phyloP scores from a whole-genome alignment of 2,329 filamentous ascomycete genomes.

The Stylonectria norvegica region DNA sequence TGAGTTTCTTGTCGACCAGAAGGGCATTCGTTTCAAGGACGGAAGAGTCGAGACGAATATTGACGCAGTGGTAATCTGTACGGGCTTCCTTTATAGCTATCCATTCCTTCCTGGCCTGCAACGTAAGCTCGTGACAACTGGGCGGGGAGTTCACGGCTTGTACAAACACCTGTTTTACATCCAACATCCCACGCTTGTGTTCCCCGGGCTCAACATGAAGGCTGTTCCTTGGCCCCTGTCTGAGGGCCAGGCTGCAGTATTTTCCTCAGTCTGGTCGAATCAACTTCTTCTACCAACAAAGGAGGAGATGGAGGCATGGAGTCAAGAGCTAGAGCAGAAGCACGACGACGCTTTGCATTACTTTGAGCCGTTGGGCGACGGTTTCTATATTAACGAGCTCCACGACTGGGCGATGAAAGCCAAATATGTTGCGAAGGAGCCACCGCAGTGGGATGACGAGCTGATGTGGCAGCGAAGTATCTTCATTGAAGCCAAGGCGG shows the following conservation, averaged over 20 bases:
- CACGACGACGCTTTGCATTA: slow-evolving; percentile 28
- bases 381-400: slow-evolving; percentile 65
- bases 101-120: slow-evolving; percentile 60
- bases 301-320: slow-evolving; percentile 68
- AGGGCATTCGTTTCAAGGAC: slow-evolving; percentile 64
- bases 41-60: slow-evolving; percentile 63
- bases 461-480: slow-evolving; percentile 69
- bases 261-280: slow-evolving; percentile 75
- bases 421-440: slow-evolving; percentile 57
- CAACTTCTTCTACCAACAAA: slow-evolving; percentile 60
- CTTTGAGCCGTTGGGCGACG: slow-evolving; percentile 47
- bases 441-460: slow-evolving; percentile 68
- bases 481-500: slow-evolving; percentile 66
- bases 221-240: slow-evolving; percentile 84
- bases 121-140: slow-evolving; percentile 60
- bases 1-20: slow-evolving; percentile 50
- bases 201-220: slow-evolving; percentile 72
- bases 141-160: slow-evolving; percentile 65
- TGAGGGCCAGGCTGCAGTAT: slow-evolving; percentile 73
- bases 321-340: slow-evolving; percentile 54
- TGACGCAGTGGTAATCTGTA: slow-evolving; percentile 81
- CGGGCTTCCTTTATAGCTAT: slow-evolving; percentile 82
- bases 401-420: slow-evolving; percentile 58
- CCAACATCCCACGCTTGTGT: slow-evolving; percentile 71
- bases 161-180: slow-evolving; percentile 80